These are phyloP conservation scores for Botrytis pseudocinerea DNA, from an alignment of 2,329 filamentous ascomycete species.

Conservation along the genomic window DNA sequence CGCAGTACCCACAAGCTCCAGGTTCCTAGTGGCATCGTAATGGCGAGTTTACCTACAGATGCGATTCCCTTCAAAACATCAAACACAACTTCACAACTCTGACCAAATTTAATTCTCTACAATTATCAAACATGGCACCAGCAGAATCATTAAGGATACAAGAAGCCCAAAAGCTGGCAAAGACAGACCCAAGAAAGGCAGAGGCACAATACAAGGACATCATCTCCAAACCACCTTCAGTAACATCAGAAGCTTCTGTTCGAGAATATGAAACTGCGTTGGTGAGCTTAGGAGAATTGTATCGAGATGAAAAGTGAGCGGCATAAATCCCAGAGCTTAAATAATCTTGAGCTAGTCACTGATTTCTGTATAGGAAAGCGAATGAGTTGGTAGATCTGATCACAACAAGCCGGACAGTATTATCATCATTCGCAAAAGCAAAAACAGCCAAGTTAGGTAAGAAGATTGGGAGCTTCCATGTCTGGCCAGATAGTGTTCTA, in stretches of 20 bases:
- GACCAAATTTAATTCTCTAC: constrained; percentile 24
- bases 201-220: constrained; percentile 89
- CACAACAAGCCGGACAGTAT: constrained; percentile 82
- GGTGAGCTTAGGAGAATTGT: constrained; percentile 86
- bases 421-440: constrained; percentile 96
- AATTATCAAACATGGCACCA: constrained; percentile 52
- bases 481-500: not conserved
- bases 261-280: constrained; percentile 90
- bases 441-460: constrained; percentile 97
- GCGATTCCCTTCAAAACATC: constrained; percentile 27
- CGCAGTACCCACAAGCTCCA: constrained; percentile 32
- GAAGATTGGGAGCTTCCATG: constrained; percentile 37
- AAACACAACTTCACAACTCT: constrained; percentile 28
- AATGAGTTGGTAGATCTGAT: constrained; percentile 87
- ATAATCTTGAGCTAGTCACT: constrained; percentile 32
- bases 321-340: not conserved
- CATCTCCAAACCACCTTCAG: constrained; percentile 78
- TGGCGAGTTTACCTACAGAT: constrained; percentile 26
- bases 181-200: constrained; percentile 78
- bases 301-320: constrained; percentile 79
- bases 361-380: constrained; percentile 59
- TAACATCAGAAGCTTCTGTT: constrained; percentile 79
- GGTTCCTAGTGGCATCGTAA: constrained; percentile 26
- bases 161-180: constrained; percentile 83
- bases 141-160: constrained; percentile 68